Conservation (phyloP, 2,329 filamentous ascomycete species). For the Colletotrichum horii region DNA sequence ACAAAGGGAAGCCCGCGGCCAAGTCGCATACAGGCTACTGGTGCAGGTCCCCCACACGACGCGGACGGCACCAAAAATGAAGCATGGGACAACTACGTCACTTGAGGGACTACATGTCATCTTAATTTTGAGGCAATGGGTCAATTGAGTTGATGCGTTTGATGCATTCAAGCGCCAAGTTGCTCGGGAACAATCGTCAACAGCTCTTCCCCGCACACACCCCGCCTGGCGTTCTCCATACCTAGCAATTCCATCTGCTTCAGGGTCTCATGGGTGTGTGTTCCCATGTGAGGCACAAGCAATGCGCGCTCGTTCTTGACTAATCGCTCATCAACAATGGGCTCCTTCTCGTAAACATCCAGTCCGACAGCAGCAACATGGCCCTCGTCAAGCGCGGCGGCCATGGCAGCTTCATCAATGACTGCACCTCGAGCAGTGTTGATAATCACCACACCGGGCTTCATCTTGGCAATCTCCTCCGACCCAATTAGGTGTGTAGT, state of each 20-base stretch:
- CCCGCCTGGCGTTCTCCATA: slow-evolving; percentile 31
- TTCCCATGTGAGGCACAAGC: slow-evolving; percentile 72
- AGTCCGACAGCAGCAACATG: slow-evolving; percentile 60
- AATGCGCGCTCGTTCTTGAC: slow-evolving; percentile 64
- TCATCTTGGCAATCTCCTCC: slow-evolving; percentile 56
- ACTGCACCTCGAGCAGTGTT: slow-evolving; percentile 64
- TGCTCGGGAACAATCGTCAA: slow-evolving; percentile 21
- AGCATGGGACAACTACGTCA: background rate
- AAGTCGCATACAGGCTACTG: background rate
- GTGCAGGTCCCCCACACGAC: background rate
- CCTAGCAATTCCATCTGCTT: slow-evolving; percentile 31
- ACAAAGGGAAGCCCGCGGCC: slow-evolving; percentile 1
- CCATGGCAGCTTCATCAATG: slow-evolving; percentile 61
- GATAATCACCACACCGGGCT: slow-evolving; percentile 59
- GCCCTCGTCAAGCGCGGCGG: slow-evolving; percentile 55
- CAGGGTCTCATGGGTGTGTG: slow-evolving; percentile 62
- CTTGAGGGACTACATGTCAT: background rate
- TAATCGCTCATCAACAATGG: slow-evolving; percentile 65
- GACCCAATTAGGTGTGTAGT: slow-evolving; percentile 59
- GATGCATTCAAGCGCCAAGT: background rate
- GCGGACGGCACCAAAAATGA: background rate
- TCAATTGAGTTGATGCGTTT: background rate
- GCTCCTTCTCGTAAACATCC: slow-evolving; percentile 64
- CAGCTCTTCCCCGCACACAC: slow-evolving; percentile 17
- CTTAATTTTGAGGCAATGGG: background rate